These are phyloP conservation scores for Rhododendron ferrugineum DNA, from an alignment of 148 eudicot genomes.

Conservation along the genomic window DNA sequence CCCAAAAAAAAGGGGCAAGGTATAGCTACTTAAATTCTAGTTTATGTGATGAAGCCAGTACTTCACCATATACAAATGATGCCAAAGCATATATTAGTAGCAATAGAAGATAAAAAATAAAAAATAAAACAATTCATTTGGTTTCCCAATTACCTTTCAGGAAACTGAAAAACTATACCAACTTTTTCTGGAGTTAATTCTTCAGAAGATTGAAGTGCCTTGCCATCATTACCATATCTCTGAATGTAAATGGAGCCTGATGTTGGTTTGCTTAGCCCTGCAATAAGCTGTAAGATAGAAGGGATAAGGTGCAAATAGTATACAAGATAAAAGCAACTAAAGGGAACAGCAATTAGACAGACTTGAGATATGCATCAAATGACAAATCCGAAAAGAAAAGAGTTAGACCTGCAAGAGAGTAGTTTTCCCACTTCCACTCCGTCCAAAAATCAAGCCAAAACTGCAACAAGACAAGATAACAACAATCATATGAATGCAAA, in stretches of 20 bases:
- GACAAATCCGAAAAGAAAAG: neutral
- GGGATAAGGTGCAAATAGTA: neutral
- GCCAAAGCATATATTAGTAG: neutral
- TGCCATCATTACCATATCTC: slow-evolving; percentile 59
- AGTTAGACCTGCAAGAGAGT: slow-evolving; percentile 82
- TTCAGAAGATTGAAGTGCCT: slow-evolving; percentile 44
- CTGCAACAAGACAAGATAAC: slow-evolving; percentile 33
- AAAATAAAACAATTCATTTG: neutral
- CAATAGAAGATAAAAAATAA: neutral
- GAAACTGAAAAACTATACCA: slow-evolving; percentile 96
- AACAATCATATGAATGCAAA: slow-evolving; percentile 6
- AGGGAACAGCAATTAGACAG: neutral
- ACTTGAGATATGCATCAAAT: neutral
- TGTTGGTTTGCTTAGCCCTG: slow-evolving; percentile 87
- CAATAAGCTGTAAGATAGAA: slow-evolving; percentile 63
- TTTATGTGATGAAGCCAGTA: neutral
- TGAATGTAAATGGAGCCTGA: slow-evolving; percentile 78
- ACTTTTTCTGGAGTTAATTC: slow-evolving; percentile 59
- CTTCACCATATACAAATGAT: neutral
- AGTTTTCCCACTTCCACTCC: slow-evolving; percentile 98
- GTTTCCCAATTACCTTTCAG: slow-evolving; percentile 62
- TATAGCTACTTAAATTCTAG: neutral
- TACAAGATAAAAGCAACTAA: neutral
- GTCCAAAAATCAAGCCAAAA: slow-evolving; percentile 91
- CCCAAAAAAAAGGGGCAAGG: neutral